A percentile compares a stretch with the other conserved stretches of the same genome.
Evolutionary conservation across 352 stramenopile genomes (phyloP).

Genomic region (Pythium insidiosum): DNA sequence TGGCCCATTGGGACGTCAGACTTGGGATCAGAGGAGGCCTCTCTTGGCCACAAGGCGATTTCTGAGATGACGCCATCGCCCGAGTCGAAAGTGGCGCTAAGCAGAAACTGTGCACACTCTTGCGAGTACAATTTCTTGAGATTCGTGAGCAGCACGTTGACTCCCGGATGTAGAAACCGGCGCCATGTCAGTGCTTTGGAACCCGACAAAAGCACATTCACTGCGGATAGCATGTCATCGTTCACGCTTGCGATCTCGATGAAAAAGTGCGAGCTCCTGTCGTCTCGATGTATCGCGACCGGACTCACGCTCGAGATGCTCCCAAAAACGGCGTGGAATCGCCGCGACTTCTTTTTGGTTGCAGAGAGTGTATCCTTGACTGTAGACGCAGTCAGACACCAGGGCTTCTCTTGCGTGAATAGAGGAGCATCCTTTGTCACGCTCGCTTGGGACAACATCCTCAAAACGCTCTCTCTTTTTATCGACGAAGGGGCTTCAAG

Average conservation of each 20-base stretch:
- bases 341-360: conserved; percentile 32
- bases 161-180: conserved; percentile 32
- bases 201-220: conserved; percentile 47
- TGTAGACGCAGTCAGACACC: too few relatives aligned
- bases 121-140: conserved; percentile 54
- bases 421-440: too few relatives aligned
- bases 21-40: too few relatives aligned
- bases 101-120: conserved; percentile 52
- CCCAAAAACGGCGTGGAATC: conserved; percentile 34
- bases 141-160: conserved; percentile 43
- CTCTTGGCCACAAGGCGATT: background rate
- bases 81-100: conserved; percentile 22
- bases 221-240: conserved; percentile 6
- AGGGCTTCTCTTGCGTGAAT: too few relatives aligned
- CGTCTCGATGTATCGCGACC: conserved; percentile 32
- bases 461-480: too few relatives aligned
- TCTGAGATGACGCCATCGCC: background rate
- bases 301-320: conserved; percentile 44
- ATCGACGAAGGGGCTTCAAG: too few relatives aligned
- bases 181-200: conserved; percentile 25
- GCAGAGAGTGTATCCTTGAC: too few relatives aligned
- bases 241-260: conserved; percentile 36
- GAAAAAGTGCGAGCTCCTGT: conserved; percentile 45
- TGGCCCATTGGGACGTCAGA: too few relatives aligned
- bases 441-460: too few relatives aligned